Conservation (phyloP, 2,329 filamentous ascomycete species). For the Ophiostoma quercus region DNA sequence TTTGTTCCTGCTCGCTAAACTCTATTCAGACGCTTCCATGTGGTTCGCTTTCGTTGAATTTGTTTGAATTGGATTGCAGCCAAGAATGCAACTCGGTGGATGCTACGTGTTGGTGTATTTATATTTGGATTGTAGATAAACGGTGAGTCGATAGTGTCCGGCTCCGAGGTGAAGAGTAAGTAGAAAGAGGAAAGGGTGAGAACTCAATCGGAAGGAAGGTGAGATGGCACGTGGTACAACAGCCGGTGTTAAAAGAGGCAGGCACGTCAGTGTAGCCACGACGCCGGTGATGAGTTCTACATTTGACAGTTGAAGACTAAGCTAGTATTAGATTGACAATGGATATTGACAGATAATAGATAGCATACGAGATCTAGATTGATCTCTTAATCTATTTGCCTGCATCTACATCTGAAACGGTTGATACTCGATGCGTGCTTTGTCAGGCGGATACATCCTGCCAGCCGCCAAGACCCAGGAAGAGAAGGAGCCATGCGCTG, state of each 20-base stretch:
- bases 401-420: no score
- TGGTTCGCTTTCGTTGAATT: no score
- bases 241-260: neutral
- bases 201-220: neutral
- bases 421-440: no score
- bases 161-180: neutral
- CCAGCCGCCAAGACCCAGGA: neutral
- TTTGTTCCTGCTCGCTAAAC: neutral
- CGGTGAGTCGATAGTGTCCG: neutral
- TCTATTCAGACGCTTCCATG: neutral
- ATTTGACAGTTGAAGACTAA: no score
- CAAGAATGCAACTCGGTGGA: neutral
- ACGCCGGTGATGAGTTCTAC: no score
- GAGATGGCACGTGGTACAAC: neutral
- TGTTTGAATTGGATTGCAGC: neutral
- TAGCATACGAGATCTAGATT: no score
- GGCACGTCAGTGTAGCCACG: neutral
- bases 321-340: no score
- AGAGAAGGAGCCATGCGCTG: neutral
- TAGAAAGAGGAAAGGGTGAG: neutral
- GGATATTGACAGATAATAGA: no score
- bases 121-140: no score
- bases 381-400: no score
- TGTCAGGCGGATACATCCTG: no score
- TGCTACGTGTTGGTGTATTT: neutral